Conservation (phyloP, 495 filamentous ascomycete species). For the Apiosordaria backusii region DNA sequence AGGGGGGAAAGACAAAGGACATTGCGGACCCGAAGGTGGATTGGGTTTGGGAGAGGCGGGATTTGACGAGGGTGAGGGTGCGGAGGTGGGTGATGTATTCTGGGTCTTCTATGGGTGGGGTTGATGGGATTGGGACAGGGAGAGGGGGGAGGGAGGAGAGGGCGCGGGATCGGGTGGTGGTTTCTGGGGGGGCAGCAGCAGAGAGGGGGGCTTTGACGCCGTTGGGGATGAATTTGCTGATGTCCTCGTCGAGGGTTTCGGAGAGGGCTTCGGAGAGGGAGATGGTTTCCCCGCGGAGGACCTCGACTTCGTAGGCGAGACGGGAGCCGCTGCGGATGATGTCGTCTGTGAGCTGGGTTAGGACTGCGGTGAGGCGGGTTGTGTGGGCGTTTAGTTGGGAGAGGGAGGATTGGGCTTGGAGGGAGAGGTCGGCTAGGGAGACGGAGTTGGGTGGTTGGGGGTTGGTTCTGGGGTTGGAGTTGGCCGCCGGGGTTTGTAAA, state of each 20-base stretch:
- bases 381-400: constrained; percentile 86
- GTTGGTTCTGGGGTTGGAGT: constrained; percentile 11
- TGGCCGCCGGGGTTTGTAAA: constrained; percentile 43
- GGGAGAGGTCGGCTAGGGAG: constrained; percentile 70
- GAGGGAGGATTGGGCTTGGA: constrained; percentile 77
- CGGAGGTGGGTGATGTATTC: constrained; percentile 71
- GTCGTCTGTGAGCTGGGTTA: constrained; percentile 90
- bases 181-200: constrained; percentile 8
- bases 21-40: constrained; percentile 89
- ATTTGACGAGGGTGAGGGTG: constrained; percentile 76
- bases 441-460: constrained; percentile 53
- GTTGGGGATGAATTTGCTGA: constrained; percentile 63
- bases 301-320: constrained; percentile 91
- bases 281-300: constrained; percentile 80
- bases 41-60: constrained; percentile 78
- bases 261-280: constrained; percentile 71
- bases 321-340: constrained; percentile 83
- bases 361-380: constrained; percentile 70
- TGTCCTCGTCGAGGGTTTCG: constrained; percentile 64
- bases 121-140: too few species aligned
- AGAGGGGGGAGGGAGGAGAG: constrained; percentile 9
- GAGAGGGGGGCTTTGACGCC: constrained; percentile 22
- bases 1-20: constrained; percentile 85
- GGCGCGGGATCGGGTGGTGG: not conserved
- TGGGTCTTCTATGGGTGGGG: constrained; percentile 49